Evolutionary conservation across 306 rosid species (phyloP), one percentile per base, ranked within the genome.

Genomic region (Leucaena leucocephala): DNA sequence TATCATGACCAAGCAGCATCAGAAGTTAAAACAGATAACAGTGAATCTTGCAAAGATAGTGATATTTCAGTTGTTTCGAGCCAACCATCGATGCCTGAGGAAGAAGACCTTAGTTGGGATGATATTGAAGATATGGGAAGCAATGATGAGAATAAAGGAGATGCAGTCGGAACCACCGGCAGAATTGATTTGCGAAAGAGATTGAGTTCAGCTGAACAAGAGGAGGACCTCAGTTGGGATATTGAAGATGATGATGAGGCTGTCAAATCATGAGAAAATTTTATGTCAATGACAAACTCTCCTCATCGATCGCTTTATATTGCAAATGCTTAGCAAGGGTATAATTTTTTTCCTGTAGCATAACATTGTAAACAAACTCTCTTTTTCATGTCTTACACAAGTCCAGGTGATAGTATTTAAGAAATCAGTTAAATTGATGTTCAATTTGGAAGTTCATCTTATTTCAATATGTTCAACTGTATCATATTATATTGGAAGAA

Each of bases 151-250:
- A 81, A 16, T 48, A 91, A 76, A 82, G 93, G 76, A 49, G 91
- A 85, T 48, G 78, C 64, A 65, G 80, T 10, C 61, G 88, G 79
- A 58, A 82, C 82, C 8, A 33, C 86, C 1, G 75, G 69, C 62
- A 86, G 81, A 79, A 49, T 77, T 79, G 91, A 88, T 85, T 81
- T 91, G 85, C 87, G 61, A 21, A 91, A 87, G 90, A 82, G 87
- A 75, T 59, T 84, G 76, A 76, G 78, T 44, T 61, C 79, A 15
- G 90, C 84, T 0, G 96, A 88, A 34, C 91, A 91, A 66, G 98
- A 90, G 59, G 97, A 91, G 81, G 97, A 92, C 85, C 89, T 92
- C 74, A 95, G 89, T 81, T 95, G 99, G 99, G 98, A 95, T 70
- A 80, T 84, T 66, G 97, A 92, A 81, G 98, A 91, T 27, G 90